Conservation (phyloP, 2,329 filamentous ascomycete genomes). For the Dactylellina sp. region DNA sequence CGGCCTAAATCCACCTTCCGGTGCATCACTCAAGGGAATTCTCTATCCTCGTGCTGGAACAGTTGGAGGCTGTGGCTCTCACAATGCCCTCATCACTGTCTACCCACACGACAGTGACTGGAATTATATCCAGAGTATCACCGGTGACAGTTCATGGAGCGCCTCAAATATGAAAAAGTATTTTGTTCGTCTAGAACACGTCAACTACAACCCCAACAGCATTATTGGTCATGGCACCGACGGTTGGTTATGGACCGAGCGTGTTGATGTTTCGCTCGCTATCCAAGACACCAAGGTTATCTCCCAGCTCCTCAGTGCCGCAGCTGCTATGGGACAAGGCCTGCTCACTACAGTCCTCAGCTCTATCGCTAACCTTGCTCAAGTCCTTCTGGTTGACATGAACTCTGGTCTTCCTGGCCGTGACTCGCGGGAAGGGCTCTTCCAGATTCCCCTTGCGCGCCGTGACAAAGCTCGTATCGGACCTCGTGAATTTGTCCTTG, state of each 20-base stretch:
- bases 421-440: slow-evolving; percentile 57
- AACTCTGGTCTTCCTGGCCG: slow-evolving; percentile 59
- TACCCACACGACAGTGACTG: slow-evolving; percentile 65
- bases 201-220: slow-evolving; percentile 64
- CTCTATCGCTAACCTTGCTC: slow-evolving; percentile 59
- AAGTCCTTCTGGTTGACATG: slow-evolving; percentile 60
- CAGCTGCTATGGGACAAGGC: slow-evolving; percentile 60
- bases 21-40: slow-evolving; percentile 65
- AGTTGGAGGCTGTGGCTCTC: slow-evolving; percentile 66
- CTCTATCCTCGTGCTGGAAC: slow-evolving; percentile 67
- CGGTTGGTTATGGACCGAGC: slow-evolving; percentile 63
- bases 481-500: slow-evolving; percentile 60
- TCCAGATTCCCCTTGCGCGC: slow-evolving; percentile 59
- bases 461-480: slow-evolving; percentile 55
- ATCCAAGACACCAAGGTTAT: slow-evolving; percentile 56
- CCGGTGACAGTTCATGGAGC: slow-evolving; percentile 66
- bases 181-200: slow-evolving; percentile 65
- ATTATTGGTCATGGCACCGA: slow-evolving; percentile 65
- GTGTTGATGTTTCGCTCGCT: slow-evolving; percentile 29
- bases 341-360: slow-evolving; percentile 34
- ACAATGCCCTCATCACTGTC: slow-evolving; percentile 61
- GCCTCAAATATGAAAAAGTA: slow-evolving; percentile 65
- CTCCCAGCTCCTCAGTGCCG: slow-evolving; percentile 60
- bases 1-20: slow-evolving; percentile 64
- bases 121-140: slow-evolving; percentile 64